Evolutionary conservation across 2,329 filamentous ascomycete species (phyloP), one percentile per base, ranked within the genome.

Genomic region (Diaporthe australafricana): DNA sequence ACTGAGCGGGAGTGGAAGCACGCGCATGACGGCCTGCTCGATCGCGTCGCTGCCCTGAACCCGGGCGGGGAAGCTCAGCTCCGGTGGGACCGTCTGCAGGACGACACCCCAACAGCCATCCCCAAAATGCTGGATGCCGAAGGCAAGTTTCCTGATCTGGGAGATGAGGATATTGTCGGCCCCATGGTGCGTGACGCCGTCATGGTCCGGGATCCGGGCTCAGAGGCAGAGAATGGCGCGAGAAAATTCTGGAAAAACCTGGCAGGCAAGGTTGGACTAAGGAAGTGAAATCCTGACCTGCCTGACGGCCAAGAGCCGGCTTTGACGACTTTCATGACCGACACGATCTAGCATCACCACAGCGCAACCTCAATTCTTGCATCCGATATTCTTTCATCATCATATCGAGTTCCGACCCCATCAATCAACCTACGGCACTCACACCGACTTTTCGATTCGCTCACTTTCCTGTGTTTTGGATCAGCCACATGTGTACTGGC

Each of bases 121-220:
- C 92, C 93, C 0, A 87, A 89, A 32, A 88, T 95, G 76, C 86
- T 92, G 74, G 91, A 93, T 79, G 86, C 92, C 78, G 88, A 93
- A 74, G 92, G 93, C 78, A 98, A 98, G 81, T 98, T 98, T 78
- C 95, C 95, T 30, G 91, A 92, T 76, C 89, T 96, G 40, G 95
- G 95, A 67, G 95, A 98, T 77, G 92, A 95, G 77, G 95, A 97
- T 81, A 97, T 98, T 79, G 94, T 98, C 55, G 95, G 95, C 1
- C 95, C 95, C 8, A 98, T 98, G 95, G 90, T 91, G 76, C 88
- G 88, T 16, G 87, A 89, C 75, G 84, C 84, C 48, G 82, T 85
- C 74, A 90, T 90, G 87, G 80, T 82, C 38, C 83, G 85, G 57
- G 81, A 83, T 17, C 80, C 79, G 57, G 84, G 82, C 17, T 74